Conservation (phyloP, 2,329 filamentous ascomycete genomes). For the Aspergillus versicolor region DNA sequence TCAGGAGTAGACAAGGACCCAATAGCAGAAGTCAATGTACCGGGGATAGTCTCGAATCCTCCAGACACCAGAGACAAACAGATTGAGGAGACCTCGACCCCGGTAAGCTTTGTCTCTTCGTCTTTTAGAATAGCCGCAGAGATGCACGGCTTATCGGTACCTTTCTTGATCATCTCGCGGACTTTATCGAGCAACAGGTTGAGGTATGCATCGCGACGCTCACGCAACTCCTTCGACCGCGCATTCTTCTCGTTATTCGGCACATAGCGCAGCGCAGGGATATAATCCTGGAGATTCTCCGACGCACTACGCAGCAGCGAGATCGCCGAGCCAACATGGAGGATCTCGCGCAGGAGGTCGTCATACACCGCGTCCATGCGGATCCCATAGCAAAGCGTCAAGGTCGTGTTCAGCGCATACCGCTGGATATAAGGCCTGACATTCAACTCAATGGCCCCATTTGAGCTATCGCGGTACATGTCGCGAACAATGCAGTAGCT, state of each 20-base stretch:
- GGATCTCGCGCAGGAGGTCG: constrained; percentile 67
- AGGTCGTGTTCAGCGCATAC: constrained; percentile 68
- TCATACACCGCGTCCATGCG: constrained; percentile 68
- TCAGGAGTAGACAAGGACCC: constrained; percentile 63
- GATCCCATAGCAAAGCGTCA: constrained; percentile 74
- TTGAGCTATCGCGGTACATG: constrained; percentile 59
- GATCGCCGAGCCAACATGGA: constrained; percentile 68
- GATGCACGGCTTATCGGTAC: constrained; percentile 64
- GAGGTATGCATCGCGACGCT: constrained; percentile 64
- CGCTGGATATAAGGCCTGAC: constrained; percentile 67
- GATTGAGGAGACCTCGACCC: constrained; percentile 70
- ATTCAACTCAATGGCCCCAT: constrained; percentile 62
- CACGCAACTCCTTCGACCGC: constrained; percentile 60
- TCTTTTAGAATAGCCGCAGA: constrained; percentile 65
- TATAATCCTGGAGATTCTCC: constrained; percentile 76
- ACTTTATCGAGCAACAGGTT: constrained; percentile 54
- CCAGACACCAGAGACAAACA: constrained; percentile 74
- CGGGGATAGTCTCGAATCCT: constrained; percentile 73
- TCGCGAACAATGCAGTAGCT: constrained; percentile 67
- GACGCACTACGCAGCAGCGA: constrained; percentile 69
- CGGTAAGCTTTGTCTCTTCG: constrained; percentile 63
- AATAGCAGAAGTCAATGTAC: constrained; percentile 70
- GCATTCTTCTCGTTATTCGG: constrained; percentile 56
- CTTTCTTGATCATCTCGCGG: constrained; percentile 56
- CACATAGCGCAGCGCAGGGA: constrained; percentile 63